Base-by-base conservation (phyloP, 352 stramenopile genomes). In the Phytophthora megakarya region DNA sequence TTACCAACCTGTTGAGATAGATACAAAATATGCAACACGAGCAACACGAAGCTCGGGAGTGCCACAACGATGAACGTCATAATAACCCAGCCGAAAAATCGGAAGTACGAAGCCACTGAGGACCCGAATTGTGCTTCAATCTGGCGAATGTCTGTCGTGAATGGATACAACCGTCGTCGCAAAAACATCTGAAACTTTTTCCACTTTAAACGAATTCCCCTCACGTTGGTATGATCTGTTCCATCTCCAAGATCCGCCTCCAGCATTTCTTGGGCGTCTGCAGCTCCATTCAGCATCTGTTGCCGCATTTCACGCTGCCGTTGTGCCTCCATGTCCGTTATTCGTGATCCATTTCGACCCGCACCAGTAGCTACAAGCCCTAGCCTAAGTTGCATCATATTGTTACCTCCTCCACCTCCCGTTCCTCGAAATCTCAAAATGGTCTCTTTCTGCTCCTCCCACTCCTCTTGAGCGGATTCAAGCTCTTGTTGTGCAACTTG, bases 121-220 rank as follows among this genome's bases (percentile, higher is more conserved):
- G 73, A 86, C 12, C 86, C 86, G 42, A 92, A 95, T 3, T 84
- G 84, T n/a, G 84, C 84, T 38, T 95, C 83, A 38, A 93, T 88
- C 58, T 88, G 82, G 9, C 78, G 72, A 40, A 95, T 73, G 38
- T 93, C 86, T 11, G 58, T 79, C 3, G 69, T 73, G 39, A 93
- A 86, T 15, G 83, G 84, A 33, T 78, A 75, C 21, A 92, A 37
- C 0, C 51, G 53, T 1, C 70, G 61, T 12, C 62, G 16, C n/a
- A 86, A 10, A n/a, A 73, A 63, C 8, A 75, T 26, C 2, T 62
- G 43, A 4, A 84, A 44, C 13, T 73, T 75, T 18, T 76, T 75
- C 57, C 67, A 71, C 35, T 79, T 46, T 5, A 80, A 55, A 0
- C 65, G 60, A n/a, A 78, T 48, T 15, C 70, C 65, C 37, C 47